These are phyloP conservation scores for Cercophora scortea DNA, from an alignment of 495 filamentous ascomycete species.

Conservation along the genomic window DNA sequence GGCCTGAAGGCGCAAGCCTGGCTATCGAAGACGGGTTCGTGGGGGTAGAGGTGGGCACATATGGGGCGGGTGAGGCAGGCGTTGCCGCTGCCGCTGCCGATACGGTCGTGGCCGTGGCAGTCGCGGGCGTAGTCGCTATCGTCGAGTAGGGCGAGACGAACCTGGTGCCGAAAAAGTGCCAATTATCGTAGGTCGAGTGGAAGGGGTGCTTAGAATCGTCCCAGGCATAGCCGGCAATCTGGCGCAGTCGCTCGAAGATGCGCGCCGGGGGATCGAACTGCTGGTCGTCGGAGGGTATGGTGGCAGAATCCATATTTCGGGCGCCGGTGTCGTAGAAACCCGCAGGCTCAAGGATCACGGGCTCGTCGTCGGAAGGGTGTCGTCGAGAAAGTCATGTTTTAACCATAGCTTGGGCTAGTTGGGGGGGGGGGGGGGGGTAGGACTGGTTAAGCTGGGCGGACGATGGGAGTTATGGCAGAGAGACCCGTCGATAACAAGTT, in stretches of 20 bases:
- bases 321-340: not conserved
- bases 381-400: conserved; percentile 31
- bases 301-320: conserved; percentile 39
- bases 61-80: conserved; percentile 6
- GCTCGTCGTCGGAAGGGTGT: conserved; percentile 19
- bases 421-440: too few relatives aligned
- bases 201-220: conserved; percentile 61
- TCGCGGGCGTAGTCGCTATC: conserved; percentile 15
- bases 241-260: conserved; percentile 64
- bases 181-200: conserved; percentile 78
- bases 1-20: conserved; percentile 18
- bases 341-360: conserved; percentile 17
- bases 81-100: conserved; percentile 13
- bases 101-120: conserved; percentile 6
- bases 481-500: too few relatives aligned
- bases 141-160: conserved; percentile 36
- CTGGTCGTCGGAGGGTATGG: conserved; percentile 49
- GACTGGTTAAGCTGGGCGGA: too few relatives aligned
- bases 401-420: conserved; percentile 2
- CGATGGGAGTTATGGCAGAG: too few relatives aligned
- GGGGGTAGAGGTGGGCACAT: conserved; percentile 15
- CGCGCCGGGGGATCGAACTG: conserved; percentile 59
- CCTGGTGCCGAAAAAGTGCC: conserved; percentile 44
- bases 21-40: conserved; percentile 17
- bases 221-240: conserved; percentile 69